Evolutionary conservation across 1,284 basidiomycete species (phyloP).

Genomic region (Trichosporon sp.): DNA sequence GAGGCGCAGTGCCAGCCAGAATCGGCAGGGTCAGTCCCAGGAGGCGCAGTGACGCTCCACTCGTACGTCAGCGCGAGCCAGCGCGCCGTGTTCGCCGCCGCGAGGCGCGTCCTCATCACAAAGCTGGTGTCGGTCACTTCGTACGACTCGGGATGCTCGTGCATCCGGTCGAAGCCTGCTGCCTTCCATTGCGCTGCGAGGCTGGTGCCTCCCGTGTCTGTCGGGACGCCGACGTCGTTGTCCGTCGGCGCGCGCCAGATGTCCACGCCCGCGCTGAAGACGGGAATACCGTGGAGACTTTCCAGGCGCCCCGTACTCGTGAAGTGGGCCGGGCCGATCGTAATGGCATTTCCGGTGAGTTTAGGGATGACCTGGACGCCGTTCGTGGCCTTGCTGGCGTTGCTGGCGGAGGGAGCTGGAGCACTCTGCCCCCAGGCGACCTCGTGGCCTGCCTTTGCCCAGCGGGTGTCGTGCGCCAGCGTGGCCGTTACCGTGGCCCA

Average conservation of each 20-base stretch:
- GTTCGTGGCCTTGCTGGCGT: too few relatives aligned
- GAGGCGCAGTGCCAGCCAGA: too few relatives aligned
- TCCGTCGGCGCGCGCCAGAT: slow-evolving; percentile 10
- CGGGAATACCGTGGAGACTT: not conserved
- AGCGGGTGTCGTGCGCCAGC: slow-evolving; percentile 3
- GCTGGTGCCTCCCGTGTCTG: too few relatives aligned
- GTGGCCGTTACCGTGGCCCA: slow-evolving; percentile 8
- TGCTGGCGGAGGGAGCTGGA: not conserved
- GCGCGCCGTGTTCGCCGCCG: slow-evolving; percentile 16
- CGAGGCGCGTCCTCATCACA: slow-evolving; percentile 15
- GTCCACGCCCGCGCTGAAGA: not conserved
- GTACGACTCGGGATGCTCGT: slow-evolving; percentile 15
- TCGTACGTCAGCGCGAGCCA: slow-evolving; percentile 15
- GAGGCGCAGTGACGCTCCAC: slow-evolving; percentile 12
- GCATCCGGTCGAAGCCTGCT: slow-evolving; percentile 22
- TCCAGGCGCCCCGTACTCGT: slow-evolving; percentile 7
- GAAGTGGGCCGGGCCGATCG: slow-evolving; percentile 16
- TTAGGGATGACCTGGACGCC: not conserved
- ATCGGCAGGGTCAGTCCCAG: too few relatives aligned
- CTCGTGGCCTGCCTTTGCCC: slow-evolving; percentile 21
- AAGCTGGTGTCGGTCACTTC: slow-evolving; percentile 4
- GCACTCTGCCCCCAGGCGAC: slow-evolving; percentile 19
- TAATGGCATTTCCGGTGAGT: not conserved
- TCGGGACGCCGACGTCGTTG: slow-evolving; percentile 3
- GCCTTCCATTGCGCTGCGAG: not conserved